Conservation (phyloP, 768 basidiomycete species). For the Imleria badia region DNA sequence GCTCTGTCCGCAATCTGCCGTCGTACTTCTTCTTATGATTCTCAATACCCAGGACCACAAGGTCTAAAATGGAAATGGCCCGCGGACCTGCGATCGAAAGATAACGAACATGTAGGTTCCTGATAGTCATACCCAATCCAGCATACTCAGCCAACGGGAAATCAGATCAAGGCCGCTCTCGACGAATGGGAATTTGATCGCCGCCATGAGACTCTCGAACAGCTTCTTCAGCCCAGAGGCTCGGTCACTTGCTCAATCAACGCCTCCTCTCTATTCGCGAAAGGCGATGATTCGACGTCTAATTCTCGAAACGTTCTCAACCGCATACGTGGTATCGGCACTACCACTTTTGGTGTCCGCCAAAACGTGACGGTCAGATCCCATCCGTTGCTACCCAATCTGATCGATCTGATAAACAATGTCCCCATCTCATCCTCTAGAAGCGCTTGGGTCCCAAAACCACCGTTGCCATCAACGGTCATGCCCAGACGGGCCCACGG, state of each 20-base stretch:
- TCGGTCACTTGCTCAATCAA: constrained; percentile 46
- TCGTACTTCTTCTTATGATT: constrained; percentile 9
- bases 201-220: constrained; percentile 36
- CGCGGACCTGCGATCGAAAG: constrained; percentile 41
- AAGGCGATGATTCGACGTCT: constrained; percentile 30
- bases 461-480: constrained; percentile 39
- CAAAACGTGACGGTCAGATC: constrained; percentile 46
- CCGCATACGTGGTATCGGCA: constrained; percentile 37
- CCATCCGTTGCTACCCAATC: constrained; percentile 10
- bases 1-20: constrained; percentile 10
- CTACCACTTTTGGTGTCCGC: constrained; percentile 38
- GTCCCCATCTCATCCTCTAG: constrained; percentile 35
- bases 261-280: constrained; percentile 47
- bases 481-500: constrained; percentile 29
- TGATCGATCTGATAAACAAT: constrained; percentile 20
- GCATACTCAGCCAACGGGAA: constrained; percentile 26
- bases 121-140: constrained; percentile 16
- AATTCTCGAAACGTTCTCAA: constrained; percentile 30
- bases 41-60: constrained; percentile 30
- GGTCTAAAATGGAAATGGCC: constrained; percentile 47
- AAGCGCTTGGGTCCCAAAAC: constrained; percentile 49
- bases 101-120: constrained; percentile 47
- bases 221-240: constrained; percentile 45
- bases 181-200: constrained; percentile 40
- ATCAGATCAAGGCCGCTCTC: constrained; percentile 49